A percentile compares a stretch with the other conserved stretches of the same genome.
Evolutionary conservation across 768 basidiomycete species (phyloP).

Genomic region (Lentinula sp.): DNA sequence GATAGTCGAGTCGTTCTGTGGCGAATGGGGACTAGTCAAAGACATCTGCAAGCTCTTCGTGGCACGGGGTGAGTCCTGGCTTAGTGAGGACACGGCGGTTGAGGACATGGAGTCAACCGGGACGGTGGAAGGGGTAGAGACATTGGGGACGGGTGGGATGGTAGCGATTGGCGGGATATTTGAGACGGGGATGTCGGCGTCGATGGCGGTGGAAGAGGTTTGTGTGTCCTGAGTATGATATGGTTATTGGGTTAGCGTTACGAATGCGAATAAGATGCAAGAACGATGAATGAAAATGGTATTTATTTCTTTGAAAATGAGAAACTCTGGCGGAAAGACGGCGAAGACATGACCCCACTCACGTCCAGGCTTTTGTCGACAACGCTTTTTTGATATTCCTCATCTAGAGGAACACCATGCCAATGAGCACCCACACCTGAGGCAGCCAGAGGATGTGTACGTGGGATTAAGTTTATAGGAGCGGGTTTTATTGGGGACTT

Average conservation of each 20-base stretch:
- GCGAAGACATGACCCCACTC: background rate
- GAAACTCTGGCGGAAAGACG: background rate
- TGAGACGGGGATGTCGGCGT: constrained; percentile 25
- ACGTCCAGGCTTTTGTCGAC: background rate
- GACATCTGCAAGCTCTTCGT: too few species aligned
- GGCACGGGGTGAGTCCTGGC: too few species aligned
- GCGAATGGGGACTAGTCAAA: background rate
- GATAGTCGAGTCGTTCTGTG: background rate
- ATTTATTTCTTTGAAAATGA: too few species aligned
- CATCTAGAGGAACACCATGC: constrained; percentile 3
- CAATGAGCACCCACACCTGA: background rate
- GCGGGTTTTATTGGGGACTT: background rate
- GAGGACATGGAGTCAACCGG: background rate
- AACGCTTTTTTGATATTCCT: background rate
- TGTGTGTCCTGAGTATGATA: background rate
- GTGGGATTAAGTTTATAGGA: background rate
- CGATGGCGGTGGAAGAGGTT: constrained; percentile 17
- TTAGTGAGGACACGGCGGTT: background rate
- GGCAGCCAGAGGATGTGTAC: constrained; percentile 4
- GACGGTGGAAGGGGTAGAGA: background rate
- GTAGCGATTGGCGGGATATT: constrained; percentile 20
- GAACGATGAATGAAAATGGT: too few species aligned
- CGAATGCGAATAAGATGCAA: too few species aligned
- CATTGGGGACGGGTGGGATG: background rate
- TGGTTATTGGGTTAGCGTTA: too few species aligned